Evolutionary conservation across 768 basidiomycete species (phyloP), one percentile per base, ranked within the genome.

Genomic region (Auricularia auricula-judae): DNA sequence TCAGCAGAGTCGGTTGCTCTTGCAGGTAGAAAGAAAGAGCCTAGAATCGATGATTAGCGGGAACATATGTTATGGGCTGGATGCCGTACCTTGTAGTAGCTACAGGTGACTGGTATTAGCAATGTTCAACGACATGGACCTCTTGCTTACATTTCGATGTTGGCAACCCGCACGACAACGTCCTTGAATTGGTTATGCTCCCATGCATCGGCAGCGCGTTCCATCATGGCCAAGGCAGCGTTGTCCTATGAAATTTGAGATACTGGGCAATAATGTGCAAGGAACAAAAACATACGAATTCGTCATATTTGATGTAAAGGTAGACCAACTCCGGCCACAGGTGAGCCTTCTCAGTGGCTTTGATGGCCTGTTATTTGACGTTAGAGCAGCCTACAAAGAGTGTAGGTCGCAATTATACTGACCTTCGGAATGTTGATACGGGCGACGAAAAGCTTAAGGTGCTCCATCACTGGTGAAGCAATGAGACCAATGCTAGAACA

Each of bases 181-280:
- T 98, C 97, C 82, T 98, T 98, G 87, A 99, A 99, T 75, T 98
- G 96, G 71, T 93, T 95, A 78, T 99, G 97, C 65, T 99, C 97
- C 95, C 95, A 99, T 61, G 94, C 93, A 75, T 97, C 93, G n/a
- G 92, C 84, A 1, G 97, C 91, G 21, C 95, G 88, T 74, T 99
- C 97, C 74, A 98, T 98, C 95, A 98, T 99, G 3, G 94, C 93
- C 68, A 98, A 80, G 43, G 96, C 92, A 36, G 97, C 96, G 71
- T 99, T 98, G 74, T 98, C 97, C 86, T 93, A 61, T 7, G 43
- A 42, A 29, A 29, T 29, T 29, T 29, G 29, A 29, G 29, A 29
- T 29, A 29, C 29, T 29, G 29, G 29, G 29, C 29, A 29, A 29
- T 29, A 29, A 29, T 29, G 29, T 29, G 29, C 29, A 29, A 29